Base-by-base conservation (phyloP, 441 rosid genomes). In the Adansonia madagascariensis region DNA sequence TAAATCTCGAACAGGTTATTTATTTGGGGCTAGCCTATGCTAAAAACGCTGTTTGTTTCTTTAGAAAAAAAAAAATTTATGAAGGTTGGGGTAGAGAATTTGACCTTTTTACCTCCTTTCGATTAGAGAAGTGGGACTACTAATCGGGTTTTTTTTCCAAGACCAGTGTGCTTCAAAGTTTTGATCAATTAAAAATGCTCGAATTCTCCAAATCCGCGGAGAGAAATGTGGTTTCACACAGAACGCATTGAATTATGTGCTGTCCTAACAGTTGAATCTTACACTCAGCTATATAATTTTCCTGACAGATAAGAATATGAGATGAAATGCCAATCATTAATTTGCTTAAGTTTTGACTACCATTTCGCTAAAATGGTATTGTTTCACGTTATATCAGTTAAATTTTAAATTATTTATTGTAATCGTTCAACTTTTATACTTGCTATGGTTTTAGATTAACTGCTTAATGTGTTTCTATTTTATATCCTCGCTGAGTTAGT, bases 291-390 rank as follows among this genome's bases (percentile, higher is more conserved):
- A 44, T 27, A 27, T 74, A 60, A 74, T 74, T 74, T 56, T 43
- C 41, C 20, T 47, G 50, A 75, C 55, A 55, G 24, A 55, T 41
- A 41, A 53, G 56, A 55, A 50, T 39, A 11, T 17, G 57, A 67
- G 57, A 62, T 76, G 62, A 64, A 75, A 49, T 17, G 24, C 43
- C 41, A 12, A 66, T 22, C 35, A 56, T 50, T 27, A 18, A 35
- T 20, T 71, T 0, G 53, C 72, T 75, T 52, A 8, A 75, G 79
- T 82, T 73, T 27, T 1, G 31, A 27, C 31, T 27, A 27, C 31
- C 31, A 27, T 27, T 27, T 27, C 31, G 31, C 31, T 27, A 27
- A 27, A 27, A 27, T 27, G 31, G 31, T 27, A 27, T 27, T 27
- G 31, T 27, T 27, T 27, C 31, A 27, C 31, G 60, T 15, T 6